These are phyloP conservation scores for Agaricus sinodeliciosus DNA, from an alignment of 768 basidiomycete genomes.

Conservation along the genomic window DNA sequence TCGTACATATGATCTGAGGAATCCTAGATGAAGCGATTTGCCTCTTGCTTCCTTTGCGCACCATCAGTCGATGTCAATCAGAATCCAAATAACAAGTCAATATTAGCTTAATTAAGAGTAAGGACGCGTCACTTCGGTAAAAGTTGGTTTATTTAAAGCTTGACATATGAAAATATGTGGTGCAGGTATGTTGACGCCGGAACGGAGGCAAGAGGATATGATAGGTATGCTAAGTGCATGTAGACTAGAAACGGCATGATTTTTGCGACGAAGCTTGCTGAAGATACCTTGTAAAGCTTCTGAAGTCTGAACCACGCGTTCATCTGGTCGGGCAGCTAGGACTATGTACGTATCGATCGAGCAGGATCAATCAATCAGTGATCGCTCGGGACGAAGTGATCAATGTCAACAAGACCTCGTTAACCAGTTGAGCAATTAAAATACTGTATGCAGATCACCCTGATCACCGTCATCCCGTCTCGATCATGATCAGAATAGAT, in stretches of 20 bases:
- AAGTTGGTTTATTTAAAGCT: background rate
- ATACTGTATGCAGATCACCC: constrained; percentile 12
- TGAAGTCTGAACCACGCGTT: background rate
- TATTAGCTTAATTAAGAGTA: background rate
- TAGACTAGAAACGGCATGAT: background rate
- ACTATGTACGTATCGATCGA: background rate
- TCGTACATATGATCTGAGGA: no score
- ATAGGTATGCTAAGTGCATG: background rate
- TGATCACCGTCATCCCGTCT: constrained; percentile 6
- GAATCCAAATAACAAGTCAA: constrained; percentile 3
- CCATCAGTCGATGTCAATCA: background rate
- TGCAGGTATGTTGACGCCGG: no score
- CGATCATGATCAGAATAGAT: constrained; percentile 14
- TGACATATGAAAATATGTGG: background rate
- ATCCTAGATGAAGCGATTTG: background rate
- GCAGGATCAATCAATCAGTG: constrained; percentile 4
- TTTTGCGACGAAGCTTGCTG: background rate
- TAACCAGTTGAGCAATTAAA: constrained; percentile 7
- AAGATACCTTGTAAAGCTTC: background rate
- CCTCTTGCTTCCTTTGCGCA: background rate
- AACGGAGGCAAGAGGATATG: background rate
- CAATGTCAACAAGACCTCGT: background rate
- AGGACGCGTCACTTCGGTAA: background rate
- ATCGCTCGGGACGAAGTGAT: constrained; percentile 9
- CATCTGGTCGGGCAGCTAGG: background rate